A percentile compares a stretch with the other conserved stretches of the same genome.
Evolutionary conservation across 805 yeast genomes (phyloP).

Genomic region (Limtongia smithiae): DNA sequence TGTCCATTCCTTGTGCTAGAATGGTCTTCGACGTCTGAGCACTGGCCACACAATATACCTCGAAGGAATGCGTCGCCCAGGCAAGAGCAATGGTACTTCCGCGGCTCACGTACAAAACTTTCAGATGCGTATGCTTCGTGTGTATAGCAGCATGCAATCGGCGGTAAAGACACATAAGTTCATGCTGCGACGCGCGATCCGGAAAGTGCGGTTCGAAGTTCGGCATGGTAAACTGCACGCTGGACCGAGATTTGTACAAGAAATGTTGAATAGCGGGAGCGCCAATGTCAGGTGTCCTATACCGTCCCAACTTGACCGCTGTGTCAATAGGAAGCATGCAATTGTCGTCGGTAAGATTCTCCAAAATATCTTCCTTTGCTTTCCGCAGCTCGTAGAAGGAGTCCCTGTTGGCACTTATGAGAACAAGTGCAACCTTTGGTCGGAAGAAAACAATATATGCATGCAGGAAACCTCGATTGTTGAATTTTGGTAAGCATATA

Average conservation of each 20-base stretch:
- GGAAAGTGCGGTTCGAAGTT: slow-evolving; percentile 40
- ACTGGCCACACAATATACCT: slow-evolving; percentile 60
- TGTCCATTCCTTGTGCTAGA: slow-evolving; percentile 58
- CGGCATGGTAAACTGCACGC: slow-evolving; percentile 61
- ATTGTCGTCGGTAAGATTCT: slow-evolving; percentile 40
- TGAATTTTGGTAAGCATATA: slow-evolving; percentile 85
- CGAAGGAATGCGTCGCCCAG: slow-evolving; percentile 59
- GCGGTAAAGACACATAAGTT: slow-evolving; percentile 34
- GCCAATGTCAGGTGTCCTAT: slow-evolving; percentile 50
- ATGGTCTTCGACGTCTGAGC: slow-evolving; percentile 53
- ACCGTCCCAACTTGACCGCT: slow-evolving; percentile 41
- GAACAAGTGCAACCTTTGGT: slow-evolving; percentile 42
- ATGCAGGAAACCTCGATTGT: slow-evolving; percentile 80
- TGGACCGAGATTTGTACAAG: slow-evolving; percentile 65
- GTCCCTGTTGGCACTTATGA: slow-evolving; percentile 68
- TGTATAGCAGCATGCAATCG: slow-evolving; percentile 42
- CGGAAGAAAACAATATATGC: slow-evolving; percentile 66
- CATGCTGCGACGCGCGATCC: slow-evolving; percentile 30
- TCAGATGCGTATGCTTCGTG: slow-evolving; percentile 31
- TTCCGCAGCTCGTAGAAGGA: slow-evolving; percentile 72
- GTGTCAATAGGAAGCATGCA: slow-evolving; percentile 41
- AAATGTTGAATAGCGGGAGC: slow-evolving; percentile 69
- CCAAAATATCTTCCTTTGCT: slow-evolving; percentile 52
- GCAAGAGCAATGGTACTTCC: slow-evolving; percentile 43
- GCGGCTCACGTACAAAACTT: slow-evolving; percentile 32